Conservation (phyloP, 2,329 filamentous ascomycete genomes). For the Byssochlamys sp. region DNA sequence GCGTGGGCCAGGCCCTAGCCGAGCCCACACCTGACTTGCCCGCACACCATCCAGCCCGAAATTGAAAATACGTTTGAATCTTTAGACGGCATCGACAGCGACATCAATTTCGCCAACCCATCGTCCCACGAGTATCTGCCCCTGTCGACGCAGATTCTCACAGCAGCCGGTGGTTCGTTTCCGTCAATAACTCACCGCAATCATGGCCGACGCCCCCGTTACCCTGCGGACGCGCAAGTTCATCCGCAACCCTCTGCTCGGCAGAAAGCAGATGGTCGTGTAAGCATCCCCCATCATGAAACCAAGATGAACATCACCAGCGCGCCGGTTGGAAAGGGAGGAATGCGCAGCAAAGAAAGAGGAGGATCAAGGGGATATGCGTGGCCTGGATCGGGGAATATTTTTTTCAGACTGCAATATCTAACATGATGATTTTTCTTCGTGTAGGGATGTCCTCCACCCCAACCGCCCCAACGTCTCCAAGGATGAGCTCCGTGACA, state of each 20-base stretch:
- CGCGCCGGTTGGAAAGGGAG: conserved; percentile 2
- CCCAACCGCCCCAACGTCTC: conserved; percentile 96
- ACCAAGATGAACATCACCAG: conserved; percentile 4
- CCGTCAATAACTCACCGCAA: conserved; percentile 44
- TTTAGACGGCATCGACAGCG: conserved; percentile 19
- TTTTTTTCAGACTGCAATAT: conserved; percentile 7
- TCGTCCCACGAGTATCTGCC: conserved; percentile 10
- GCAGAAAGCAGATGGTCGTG: conserved; percentile 99
- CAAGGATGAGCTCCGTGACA: conserved; percentile 95
- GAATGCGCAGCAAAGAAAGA: conserved; percentile 2
- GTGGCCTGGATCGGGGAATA: background rate
- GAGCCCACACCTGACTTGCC: conserved; percentile 28
- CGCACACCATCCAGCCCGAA: conserved; percentile 21
- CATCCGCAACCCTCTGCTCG: conserved; percentile 98
- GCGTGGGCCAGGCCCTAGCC: conserved; percentile 26
- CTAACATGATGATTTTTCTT: conserved; percentile 16
- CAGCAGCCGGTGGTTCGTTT: conserved; percentile 11
- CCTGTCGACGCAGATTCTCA: conserved; percentile 21
- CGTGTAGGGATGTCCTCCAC: conserved; percentile 90
- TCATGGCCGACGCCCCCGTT: conserved; percentile 74
- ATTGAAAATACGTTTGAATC: conserved; percentile 26
- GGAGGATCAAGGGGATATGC: conserved; percentile 1
- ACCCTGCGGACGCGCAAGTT: conserved; percentile 98
- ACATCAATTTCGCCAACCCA: conserved; percentile 21
- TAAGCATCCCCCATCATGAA: conserved; percentile 48